These are phyloP conservation scores for Aspergillus nomiae DNA, from an alignment of 2,329 filamentous ascomycete species.

Conservation along the genomic window DNA sequence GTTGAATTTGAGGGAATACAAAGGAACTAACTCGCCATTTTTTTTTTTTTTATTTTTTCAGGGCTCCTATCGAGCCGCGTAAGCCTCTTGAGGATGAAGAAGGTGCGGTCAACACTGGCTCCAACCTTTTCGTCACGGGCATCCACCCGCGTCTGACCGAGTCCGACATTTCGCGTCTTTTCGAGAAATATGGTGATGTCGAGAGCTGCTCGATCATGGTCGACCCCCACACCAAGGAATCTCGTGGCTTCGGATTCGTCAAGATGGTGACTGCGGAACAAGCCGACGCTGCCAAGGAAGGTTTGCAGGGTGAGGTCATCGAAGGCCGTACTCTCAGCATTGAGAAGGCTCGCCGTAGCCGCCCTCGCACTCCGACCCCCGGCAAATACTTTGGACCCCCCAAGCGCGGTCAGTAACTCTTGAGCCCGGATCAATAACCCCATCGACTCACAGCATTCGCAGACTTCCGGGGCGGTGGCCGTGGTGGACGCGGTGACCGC, in stretches of 20 bases:
- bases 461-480: conserved; percentile 44
- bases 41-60: conserved; percentile 14
- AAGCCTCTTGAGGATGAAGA: conserved; percentile 63
- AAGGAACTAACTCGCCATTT: background rate
- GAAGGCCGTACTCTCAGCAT: conserved; percentile 97
- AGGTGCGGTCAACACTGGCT: conserved; percentile 85
- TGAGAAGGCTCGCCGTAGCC: conserved; percentile 94
- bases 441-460: conserved; percentile 17
- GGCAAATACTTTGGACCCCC: conserved; percentile 99
- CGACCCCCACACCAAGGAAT: conserved; percentile 97
- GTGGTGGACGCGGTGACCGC: conserved; percentile 48
- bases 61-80: conserved; percentile 52
- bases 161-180: conserved; percentile 87
- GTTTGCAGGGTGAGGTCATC: conserved; percentile 89
- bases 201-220: conserved; percentile 99
- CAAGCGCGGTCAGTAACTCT: conserved; percentile 78
- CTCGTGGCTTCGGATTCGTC: conserved; percentile 97
- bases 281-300: conserved; percentile 95
- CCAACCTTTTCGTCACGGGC: conserved; percentile 97
- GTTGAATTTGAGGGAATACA: background rate
- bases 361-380: conserved; percentile 92
- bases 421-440: background rate
- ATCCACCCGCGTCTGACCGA: conserved; percentile 93
- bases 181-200: conserved; percentile 98
- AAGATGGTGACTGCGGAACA: conserved; percentile 97